Evolutionary conservation across 176 grass and related monocot genomes (phyloP).

Genomic region (Zea mays): Zm-B73-REFERENCE-NAM-5.0 NC_050101.1:107247501-107248000

Average conservation of each 20-base stretch:
- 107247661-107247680: background rate
- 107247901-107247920: background rate
- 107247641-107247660: slow-evolving; percentile 5
- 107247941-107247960: background rate
- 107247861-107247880: too few relatives aligned
- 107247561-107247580: slow-evolving; percentile 33
- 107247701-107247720: slow-evolving; percentile 7
- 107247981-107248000: slow-evolving; percentile 7
- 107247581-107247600: slow-evolving; percentile 67
- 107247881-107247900: too few relatives aligned
- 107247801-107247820: background rate
- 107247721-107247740: background rate
- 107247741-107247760: slow-evolving; percentile 38
- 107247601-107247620: slow-evolving; percentile 6
- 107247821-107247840: slow-evolving; percentile 18
- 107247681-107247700: background rate
- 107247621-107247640: background rate
- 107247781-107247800: background rate
- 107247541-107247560: slow-evolving; percentile 36
- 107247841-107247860: background rate
- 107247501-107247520: slow-evolving; percentile 14
- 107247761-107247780: too few relatives aligned
- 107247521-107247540: slow-evolving; percentile 27
- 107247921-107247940: slow-evolving; percentile 32
- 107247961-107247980: too few relatives aligned